Percentiles rank a stretch among this genome's conserved stretches.
phyloP scores from a whole-genome alignment of 345 rosid species.

The Adansonia digitata region DNA sequence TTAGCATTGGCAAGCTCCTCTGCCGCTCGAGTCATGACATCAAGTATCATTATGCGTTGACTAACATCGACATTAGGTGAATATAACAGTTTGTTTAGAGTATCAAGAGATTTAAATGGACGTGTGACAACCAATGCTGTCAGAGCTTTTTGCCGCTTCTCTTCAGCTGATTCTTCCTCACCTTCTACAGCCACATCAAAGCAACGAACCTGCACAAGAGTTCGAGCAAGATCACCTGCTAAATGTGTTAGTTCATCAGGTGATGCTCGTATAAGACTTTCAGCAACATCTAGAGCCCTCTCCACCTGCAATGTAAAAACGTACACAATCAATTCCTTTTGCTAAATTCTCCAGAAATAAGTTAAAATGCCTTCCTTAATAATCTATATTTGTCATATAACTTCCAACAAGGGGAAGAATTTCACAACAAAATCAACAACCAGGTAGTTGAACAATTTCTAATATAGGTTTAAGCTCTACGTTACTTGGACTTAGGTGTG shows the following conservation, averaged over 20 bases:
- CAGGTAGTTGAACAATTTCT: not conserved
- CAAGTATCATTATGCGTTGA: constrained; percentile 96
- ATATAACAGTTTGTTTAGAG: constrained; percentile 57
- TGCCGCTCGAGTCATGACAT: constrained; percentile 90
- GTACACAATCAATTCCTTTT: not conserved
- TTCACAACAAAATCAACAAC: not conserved
- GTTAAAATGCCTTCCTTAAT: constrained; percentile 1
- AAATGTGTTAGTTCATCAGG: constrained; percentile 82
- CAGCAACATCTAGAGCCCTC: constrained; percentile 76
- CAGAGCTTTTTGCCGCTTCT: constrained; percentile 84
- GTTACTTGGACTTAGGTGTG: too few species aligned
- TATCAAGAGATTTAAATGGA: constrained; percentile 74
- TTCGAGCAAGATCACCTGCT: constrained; percentile 74
- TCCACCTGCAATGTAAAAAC: constrained; percentile 55
- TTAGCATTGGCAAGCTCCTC: constrained; percentile 77
- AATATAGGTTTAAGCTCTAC: not conserved
- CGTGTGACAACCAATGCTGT: constrained; percentile 68
- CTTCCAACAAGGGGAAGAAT: not conserved
- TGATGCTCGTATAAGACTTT: constrained; percentile 89
- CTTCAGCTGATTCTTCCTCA: constrained; percentile 96
- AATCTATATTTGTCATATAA: not conserved
- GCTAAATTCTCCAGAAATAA: not conserved
- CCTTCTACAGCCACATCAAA: constrained; percentile 82
- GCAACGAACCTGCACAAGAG: constrained; percentile 87
- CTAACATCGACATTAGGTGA: constrained; percentile 85